Percentiles rank a stretch among this genome's conserved stretches.
These are phyloP conservation scores for Dianthus caryophyllus DNA, from an alignment of 148 eudicot genomes.

Conservation along the genomic window DNA sequence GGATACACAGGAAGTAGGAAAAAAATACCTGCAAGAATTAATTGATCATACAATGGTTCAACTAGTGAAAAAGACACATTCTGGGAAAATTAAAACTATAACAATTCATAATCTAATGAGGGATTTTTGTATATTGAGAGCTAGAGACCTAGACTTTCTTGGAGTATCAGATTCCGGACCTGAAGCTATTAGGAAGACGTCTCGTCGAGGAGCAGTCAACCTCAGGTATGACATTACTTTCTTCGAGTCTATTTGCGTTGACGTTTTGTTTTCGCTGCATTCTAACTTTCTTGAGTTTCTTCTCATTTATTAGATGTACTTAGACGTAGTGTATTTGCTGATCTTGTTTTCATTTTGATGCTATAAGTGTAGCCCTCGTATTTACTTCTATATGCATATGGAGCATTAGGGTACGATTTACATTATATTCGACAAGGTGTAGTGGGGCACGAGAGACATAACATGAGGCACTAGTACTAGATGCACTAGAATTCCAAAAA, in stretches of 20 bases:
- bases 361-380: too few relatives aligned
- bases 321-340: too few relatives aligned
- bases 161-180: background rate
- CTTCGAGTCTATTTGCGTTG: background rate
- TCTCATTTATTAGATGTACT: too few relatives aligned
- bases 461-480: too few relatives aligned
- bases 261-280: background rate
- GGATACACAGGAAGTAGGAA: constrained; percentile 21
- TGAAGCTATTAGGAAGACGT: background rate
- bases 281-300: too few relatives aligned
- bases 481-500: too few relatives aligned
- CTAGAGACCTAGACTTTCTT: constrained; percentile 21
- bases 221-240: constrained; percentile 1
- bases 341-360: too few relatives aligned
- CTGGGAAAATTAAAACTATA: constrained; percentile 19
- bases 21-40: constrained; percentile 4
- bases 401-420: too few relatives aligned
- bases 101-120: constrained; percentile 25
- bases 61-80: constrained; percentile 13
- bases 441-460: too few relatives aligned
- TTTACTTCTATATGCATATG: too few relatives aligned
- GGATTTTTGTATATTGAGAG: constrained; percentile 24
- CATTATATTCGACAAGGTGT: too few relatives aligned
- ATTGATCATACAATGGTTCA: constrained; percentile 17
- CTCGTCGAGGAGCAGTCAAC: background rate